These are phyloP conservation scores for Erysimum cheiranthoides DNA, from an alignment of 345 rosid genomes.

Conservation along the genomic window DNA sequence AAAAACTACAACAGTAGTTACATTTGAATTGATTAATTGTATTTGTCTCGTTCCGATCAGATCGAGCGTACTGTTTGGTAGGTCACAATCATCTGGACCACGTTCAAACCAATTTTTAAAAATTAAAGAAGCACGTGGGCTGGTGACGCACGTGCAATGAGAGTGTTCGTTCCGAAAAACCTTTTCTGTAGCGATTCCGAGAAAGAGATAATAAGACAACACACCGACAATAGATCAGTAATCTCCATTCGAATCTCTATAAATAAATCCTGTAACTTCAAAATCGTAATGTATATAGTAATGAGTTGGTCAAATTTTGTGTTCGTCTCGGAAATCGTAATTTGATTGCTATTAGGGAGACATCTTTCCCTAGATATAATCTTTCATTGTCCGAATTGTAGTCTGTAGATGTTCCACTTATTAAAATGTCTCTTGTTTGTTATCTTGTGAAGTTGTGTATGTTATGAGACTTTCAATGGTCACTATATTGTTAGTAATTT, in stretches of 20 bases:
- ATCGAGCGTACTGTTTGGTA: slow-evolving; percentile 19
- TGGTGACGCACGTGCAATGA: slow-evolving; percentile 27
- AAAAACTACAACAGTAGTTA: neutral
- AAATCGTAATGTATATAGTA: neutral
- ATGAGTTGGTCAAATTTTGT: slow-evolving; percentile 15
- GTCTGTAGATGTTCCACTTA: neutral
- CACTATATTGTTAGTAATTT: too few relatives aligned
- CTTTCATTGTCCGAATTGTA: neutral
- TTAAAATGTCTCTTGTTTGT: slow-evolving; percentile 15
- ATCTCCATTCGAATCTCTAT: neutral
- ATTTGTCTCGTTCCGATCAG: slow-evolving; percentile 4
- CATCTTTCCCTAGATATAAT: slow-evolving; percentile 22
- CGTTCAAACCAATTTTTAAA: too few relatives aligned
- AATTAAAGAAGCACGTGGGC: slow-evolving; percentile 10
- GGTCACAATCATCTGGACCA: slow-evolving; percentile 25
- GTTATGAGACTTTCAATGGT: neutral
- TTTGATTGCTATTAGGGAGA: neutral
- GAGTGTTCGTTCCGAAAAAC: neutral
- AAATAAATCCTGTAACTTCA: neutral
- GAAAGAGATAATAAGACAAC: slow-evolving; percentile 11
- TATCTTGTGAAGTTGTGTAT: neutral
- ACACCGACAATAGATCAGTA: slow-evolving; percentile 12
- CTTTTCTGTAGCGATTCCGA: neutral
- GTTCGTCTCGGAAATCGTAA: slow-evolving; percentile 6
- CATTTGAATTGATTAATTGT: neutral